A percentile compares a stretch with the other conserved stretches of the same genome.
phyloP scores from a whole-genome alignment of 106 monocot species.

The Vanilla planifolia region DNA sequence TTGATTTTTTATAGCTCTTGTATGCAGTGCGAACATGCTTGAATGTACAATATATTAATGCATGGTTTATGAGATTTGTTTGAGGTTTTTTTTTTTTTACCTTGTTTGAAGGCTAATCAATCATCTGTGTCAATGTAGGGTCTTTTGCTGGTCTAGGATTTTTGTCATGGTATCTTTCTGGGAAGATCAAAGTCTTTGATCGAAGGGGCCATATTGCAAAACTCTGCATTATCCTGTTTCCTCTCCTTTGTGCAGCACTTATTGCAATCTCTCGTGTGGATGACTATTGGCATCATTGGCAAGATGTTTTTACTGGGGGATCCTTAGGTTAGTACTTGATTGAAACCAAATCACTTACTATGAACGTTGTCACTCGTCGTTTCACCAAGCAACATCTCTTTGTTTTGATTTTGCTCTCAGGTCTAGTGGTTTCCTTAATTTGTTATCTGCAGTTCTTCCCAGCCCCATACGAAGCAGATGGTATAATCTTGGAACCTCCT shows the following conservation, averaged over 20 bases:
- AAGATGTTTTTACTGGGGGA: conserved; percentile 64
- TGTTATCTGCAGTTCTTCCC: conserved; percentile 75
- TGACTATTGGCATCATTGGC: conserved; percentile 85
- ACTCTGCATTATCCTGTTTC: conserved; percentile 58
- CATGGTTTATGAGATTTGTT: too few species aligned
- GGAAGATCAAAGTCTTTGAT: conserved; percentile 63
- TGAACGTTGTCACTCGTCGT: background rate
- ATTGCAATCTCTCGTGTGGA: conserved; percentile 65
- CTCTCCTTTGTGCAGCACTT: conserved; percentile 52
- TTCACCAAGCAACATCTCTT: background rate
- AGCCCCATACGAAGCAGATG: conserved; percentile 27
- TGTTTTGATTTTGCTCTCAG: conserved; percentile 15
- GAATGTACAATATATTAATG: too few species aligned
- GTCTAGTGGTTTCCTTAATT: conserved; percentile 34
- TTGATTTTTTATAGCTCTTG: too few species aligned
- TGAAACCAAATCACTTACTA: too few species aligned
- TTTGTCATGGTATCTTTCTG: conserved; percentile 43
- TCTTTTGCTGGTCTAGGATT: conserved; percentile 18
- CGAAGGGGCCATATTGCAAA: conserved; percentile 54
- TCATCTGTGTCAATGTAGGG: conserved; percentile 8
- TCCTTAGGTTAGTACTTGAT: conserved; percentile 29
- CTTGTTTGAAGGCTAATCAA: too few species aligned
- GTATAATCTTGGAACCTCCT: conserved; percentile 13
- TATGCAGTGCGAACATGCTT: too few species aligned
- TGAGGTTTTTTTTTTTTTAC: too few species aligned